Conservation (phyloP, 1,139 yeast genomes). For the Torulaspora pretoriensis region DNA sequence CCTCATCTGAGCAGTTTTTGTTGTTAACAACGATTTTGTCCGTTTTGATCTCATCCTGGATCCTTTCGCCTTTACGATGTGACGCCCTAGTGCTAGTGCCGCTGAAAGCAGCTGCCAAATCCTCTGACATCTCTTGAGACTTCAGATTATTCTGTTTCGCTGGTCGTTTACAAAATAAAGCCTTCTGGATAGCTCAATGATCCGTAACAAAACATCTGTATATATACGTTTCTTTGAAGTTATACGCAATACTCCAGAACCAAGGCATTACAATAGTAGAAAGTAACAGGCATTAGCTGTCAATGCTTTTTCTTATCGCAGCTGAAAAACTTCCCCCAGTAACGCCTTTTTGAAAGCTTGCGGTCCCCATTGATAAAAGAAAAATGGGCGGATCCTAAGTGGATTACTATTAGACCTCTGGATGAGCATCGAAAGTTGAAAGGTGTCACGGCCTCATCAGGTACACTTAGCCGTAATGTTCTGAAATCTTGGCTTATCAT, state of each 20-base stretch:
- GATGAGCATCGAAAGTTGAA: too few relatives aligned
- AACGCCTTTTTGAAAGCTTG: background rate
- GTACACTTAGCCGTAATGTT: too few relatives aligned
- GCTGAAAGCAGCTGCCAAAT: constrained; percentile 16
- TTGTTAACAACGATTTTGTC: constrained; percentile 7
- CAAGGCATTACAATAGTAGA: background rate
- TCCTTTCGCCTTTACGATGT: constrained; percentile 1
- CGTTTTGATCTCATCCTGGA: constrained; percentile 1
- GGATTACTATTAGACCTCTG: too few relatives aligned
- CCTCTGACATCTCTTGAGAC: constrained; percentile 8
- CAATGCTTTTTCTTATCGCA: constrained; percentile 1
- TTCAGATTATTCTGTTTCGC: background rate
- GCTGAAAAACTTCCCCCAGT: background rate
- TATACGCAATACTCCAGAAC: too few relatives aligned
- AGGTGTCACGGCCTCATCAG: too few relatives aligned
- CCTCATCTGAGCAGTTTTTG: constrained; percentile 5
- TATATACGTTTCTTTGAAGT: too few relatives aligned
- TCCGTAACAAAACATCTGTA: too few relatives aligned
- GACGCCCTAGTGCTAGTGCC: constrained; percentile 6
- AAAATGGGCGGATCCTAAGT: too few relatives aligned
- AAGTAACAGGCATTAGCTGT: background rate
- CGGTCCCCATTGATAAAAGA: background rate
- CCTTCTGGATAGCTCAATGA: too few relatives aligned
- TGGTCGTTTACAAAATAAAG: background rate
- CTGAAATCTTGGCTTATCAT: background rate